These are phyloP conservation scores for Umbelopsis vinacea DNA, from an alignment of 192 early-diverging fungal species.

Conservation along the genomic window DNA sequence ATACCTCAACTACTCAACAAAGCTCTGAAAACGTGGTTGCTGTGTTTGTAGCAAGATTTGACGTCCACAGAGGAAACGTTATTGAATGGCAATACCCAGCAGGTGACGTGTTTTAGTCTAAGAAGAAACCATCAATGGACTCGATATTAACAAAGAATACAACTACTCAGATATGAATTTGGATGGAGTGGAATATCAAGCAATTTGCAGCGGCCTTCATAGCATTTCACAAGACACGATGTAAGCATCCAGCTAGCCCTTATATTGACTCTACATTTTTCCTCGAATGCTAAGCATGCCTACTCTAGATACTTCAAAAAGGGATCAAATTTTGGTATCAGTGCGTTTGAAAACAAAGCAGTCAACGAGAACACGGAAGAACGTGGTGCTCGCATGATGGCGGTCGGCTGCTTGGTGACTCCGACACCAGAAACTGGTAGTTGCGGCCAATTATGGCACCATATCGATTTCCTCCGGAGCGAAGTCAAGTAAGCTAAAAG, in stretches of 20 bases:
- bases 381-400: constrained; percentile 58
- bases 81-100: constrained; percentile 58
- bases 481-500: constrained; percentile 41
- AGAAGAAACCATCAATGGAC: not conserved
- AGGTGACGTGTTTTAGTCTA: constrained; percentile 24
- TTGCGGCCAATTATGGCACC: constrained; percentile 57
- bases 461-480: constrained; percentile 43
- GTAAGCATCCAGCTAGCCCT: constrained; percentile 35
- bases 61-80: constrained; percentile 54
- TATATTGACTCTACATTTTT: not conserved
- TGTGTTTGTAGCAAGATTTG: constrained; percentile 57
- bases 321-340: constrained; percentile 45
- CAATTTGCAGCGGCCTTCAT: constrained; percentile 63
- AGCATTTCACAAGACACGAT: constrained; percentile 51
- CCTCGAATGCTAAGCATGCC: not conserved
- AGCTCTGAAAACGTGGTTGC: constrained; percentile 41
- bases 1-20: not conserved
- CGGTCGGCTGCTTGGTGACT: constrained; percentile 53
- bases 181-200: constrained; percentile 53
- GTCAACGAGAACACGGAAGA: constrained; percentile 35
- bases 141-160: not conserved
- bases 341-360: constrained; percentile 48
- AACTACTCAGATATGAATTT: constrained; percentile 48
- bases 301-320: constrained; percentile 56
- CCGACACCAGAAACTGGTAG: constrained; percentile 44